Percentiles rank a stretch among this genome's conserved stretches.
Evolutionary conservation across 805 yeast genomes (phyloP).

Genomic region (Maudiozyma bulderi): DNA sequence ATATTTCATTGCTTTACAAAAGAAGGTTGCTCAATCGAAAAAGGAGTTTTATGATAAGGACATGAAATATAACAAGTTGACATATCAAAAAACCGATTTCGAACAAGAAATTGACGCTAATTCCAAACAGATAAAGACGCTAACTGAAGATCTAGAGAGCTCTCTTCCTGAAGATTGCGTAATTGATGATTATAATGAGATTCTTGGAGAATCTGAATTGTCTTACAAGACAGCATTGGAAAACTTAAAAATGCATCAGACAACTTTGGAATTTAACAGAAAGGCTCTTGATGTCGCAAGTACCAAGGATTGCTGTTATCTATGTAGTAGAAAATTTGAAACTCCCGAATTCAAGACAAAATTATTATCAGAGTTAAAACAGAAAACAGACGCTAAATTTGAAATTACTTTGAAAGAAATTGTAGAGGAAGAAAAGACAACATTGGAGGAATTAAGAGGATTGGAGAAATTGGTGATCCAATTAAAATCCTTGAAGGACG

Average conservation of each 20-base stretch:
- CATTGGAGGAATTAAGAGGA: constrained; percentile 16
- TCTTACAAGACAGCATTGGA: constrained; percentile 53
- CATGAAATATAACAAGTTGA: constrained; percentile 12
- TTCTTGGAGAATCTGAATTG: constrained; percentile 47
- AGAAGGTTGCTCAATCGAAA: constrained; percentile 9
- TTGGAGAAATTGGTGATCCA: constrained; percentile 19
- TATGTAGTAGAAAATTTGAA: constrained; percentile 64
- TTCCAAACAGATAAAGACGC: constrained; percentile 5
- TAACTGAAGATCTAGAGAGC: constrained; percentile 17
- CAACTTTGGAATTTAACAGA: constrained; percentile 58
- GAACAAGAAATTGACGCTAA: constrained; percentile 8
- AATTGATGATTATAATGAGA: constrained; percentile 42
- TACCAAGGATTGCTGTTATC: constrained; percentile 47
- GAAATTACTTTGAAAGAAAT: constrained; percentile 29
- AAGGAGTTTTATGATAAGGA: constrained; percentile 9
- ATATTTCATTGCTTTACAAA: constrained; percentile 14
- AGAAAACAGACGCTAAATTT: constrained; percentile 26
- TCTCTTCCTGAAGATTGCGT: constrained; percentile 32
- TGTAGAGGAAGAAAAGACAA: constrained; percentile 27
- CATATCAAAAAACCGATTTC: constrained; percentile 6
- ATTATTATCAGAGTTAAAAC: constrained; percentile 24
- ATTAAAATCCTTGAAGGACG: constrained; percentile 2
- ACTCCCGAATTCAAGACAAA: constrained; percentile 21
- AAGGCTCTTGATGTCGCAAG: constrained; percentile 61
- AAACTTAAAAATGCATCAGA: constrained; percentile 56